Conservation (phyloP, 306 rosid species). For the Medicago lupulina region DNA sequence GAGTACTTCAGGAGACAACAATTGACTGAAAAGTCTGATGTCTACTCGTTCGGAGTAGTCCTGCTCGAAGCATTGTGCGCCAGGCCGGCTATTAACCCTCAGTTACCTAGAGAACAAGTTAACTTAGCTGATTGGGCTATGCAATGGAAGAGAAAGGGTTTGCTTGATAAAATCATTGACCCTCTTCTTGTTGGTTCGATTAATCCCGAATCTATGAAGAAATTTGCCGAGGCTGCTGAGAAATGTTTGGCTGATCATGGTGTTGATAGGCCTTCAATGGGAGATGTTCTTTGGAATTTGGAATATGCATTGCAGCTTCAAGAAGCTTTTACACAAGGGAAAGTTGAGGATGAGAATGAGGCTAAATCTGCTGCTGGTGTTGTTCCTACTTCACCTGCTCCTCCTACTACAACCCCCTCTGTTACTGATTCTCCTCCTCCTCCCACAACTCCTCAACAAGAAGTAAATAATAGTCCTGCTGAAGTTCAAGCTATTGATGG, state of each 20-base stretch:
- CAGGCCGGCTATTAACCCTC: slow-evolving; percentile 65
- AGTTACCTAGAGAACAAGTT: slow-evolving; percentile 64
- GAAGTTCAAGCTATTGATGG: slow-evolving; percentile 50
- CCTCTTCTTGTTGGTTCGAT: slow-evolving; percentile 54
- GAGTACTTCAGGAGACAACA: slow-evolving; percentile 74
- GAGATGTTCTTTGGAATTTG: slow-evolving; percentile 71
- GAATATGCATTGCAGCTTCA: slow-evolving; percentile 73
- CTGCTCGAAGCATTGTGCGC: slow-evolving; percentile 63
- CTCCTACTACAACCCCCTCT: slow-evolving; percentile 30
- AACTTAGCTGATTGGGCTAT: slow-evolving; percentile 71
- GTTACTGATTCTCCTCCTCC: background rate
- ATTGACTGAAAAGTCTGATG: slow-evolving; percentile 67
- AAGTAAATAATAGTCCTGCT: slow-evolving; percentile 41
- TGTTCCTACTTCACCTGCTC: slow-evolving; percentile 22
- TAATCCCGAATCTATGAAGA: slow-evolving; percentile 65
- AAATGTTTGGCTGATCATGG: slow-evolving; percentile 72
- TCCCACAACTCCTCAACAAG: background rate
- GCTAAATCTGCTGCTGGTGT: slow-evolving; percentile 33
- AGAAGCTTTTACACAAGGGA: slow-evolving; percentile 64
- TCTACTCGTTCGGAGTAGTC: slow-evolving; percentile 70
- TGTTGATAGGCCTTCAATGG: slow-evolving; percentile 73
- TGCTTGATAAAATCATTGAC: slow-evolving; percentile 64
- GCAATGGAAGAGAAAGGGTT: slow-evolving; percentile 71
- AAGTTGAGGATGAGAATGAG: slow-evolving; percentile 57
- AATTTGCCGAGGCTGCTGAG: slow-evolving; percentile 71